Conservation (phyloP, 305 asterid species). For the Euphrasia arctica region DNA sequence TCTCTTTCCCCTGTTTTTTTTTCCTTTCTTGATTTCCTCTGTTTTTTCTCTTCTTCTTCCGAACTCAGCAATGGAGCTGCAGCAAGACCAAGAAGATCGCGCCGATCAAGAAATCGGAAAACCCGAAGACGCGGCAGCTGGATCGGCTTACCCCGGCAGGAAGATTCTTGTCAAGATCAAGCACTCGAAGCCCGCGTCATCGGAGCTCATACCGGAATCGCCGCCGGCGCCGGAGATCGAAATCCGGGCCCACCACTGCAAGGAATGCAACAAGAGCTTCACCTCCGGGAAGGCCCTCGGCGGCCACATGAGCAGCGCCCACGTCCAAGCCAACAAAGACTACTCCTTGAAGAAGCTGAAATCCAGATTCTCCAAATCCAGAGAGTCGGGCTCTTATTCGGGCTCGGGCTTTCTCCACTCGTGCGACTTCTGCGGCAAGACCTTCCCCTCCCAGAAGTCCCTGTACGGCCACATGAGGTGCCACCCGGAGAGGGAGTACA, state of each 20-base stretch:
- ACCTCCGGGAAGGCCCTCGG: conserved; percentile 77
- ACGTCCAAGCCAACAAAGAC: conserved; percentile 59
- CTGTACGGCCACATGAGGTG: conserved; percentile 65
- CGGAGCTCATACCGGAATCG: too few species aligned
- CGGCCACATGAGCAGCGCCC: conserved; percentile 84
- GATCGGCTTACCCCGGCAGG: conserved; percentile 2
- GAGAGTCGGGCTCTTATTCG: not conserved
- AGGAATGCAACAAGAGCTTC: conserved; percentile 42
- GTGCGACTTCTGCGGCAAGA: conserved; percentile 27
- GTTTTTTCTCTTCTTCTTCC: too few species aligned
- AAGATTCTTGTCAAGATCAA: conserved; percentile 20
- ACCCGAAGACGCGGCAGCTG: not conserved
- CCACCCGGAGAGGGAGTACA: conserved; percentile 56
- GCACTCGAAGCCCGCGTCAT: not conserved
- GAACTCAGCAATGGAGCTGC: too few species aligned
- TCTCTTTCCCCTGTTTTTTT: too few species aligned
- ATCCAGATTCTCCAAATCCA: conserved; percentile 5
- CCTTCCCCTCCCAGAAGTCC: conserved; percentile 41
- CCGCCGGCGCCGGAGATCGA: conserved; percentile 13
- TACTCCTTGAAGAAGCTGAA: conserved; percentile 32
- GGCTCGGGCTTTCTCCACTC: not conserved
- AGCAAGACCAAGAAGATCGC: not conserved
- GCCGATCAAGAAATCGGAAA: not conserved
- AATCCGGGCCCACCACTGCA: conserved; percentile 35
- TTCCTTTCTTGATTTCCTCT: too few species aligned